Evolutionary conservation across 2,329 filamentous ascomycete species (phyloP).

Genomic region (Alternaria tenuissima): DNA sequence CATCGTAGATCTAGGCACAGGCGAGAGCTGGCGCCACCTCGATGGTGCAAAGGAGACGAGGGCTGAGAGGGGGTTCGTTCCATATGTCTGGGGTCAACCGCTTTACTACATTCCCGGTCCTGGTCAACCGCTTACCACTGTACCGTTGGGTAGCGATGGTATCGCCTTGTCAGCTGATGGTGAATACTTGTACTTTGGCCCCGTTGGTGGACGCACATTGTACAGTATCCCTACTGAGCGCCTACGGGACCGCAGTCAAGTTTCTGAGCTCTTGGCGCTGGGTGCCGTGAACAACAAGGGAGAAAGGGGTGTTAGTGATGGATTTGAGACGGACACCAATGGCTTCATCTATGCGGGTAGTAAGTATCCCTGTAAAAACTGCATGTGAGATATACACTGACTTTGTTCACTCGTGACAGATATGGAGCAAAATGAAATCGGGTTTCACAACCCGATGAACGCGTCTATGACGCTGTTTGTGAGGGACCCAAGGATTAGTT

Average conservation of each 20-base stretch:
- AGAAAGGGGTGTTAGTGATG: constrained; percentile 61
- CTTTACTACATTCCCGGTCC: constrained; percentile 54
- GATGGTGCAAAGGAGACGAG: constrained; percentile 54
- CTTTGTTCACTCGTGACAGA: constrained; percentile 37
- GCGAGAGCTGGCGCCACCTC: constrained; percentile 61
- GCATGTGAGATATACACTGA: not conserved
- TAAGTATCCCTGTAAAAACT: not conserved
- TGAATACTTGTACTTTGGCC: constrained; percentile 57
- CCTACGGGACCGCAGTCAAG: constrained; percentile 51
- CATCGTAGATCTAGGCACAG: constrained; percentile 59
- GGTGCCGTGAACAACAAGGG: constrained; percentile 54
- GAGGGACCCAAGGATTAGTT: constrained; percentile 58
- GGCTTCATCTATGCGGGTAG: constrained; percentile 57
- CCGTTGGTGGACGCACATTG: constrained; percentile 55
- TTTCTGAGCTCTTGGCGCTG: constrained; percentile 56
- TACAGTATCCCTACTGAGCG: constrained; percentile 57
- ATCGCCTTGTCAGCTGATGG: constrained; percentile 61
- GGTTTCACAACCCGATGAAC: constrained; percentile 57
- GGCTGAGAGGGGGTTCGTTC: constrained; percentile 56
- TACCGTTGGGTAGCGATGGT: constrained; percentile 59
- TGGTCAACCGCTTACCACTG: constrained; percentile 48
- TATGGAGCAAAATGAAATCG: constrained; percentile 55
- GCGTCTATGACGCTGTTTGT: constrained; percentile 56
- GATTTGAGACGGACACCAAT: constrained; percentile 62
- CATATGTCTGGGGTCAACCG: constrained; percentile 59